Base-by-base conservation (phyloP, 192 early-diverging fungal genomes). In the Mortierella alpina region DNA sequence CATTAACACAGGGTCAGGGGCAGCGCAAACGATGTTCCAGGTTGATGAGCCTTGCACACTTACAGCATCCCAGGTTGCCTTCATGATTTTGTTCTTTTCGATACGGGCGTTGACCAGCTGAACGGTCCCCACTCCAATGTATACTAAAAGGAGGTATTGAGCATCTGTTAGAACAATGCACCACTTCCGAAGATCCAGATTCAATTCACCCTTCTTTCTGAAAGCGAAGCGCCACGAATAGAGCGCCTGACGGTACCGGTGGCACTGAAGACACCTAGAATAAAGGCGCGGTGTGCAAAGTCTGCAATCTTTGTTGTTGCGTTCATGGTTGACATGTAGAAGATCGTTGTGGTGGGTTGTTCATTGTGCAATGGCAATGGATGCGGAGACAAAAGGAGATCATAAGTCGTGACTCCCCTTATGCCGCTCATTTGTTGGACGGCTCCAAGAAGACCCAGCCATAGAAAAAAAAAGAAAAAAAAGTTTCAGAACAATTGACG, bases 51-150 rank as follows among this genome's bases (percentile, higher is more conserved):
- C 18, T 47, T 20, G 44, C 9, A 52, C 11, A n/a, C 75, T 68
- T 72, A 80, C 77, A 20, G 57, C 70, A 54, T 80, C 70, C 77
- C 77, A 80, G 18, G 77, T 80, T 10, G 58, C 77, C 39, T 53
- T 80, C 69, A 80, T 71, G 44, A 72, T 58, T 60, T 72, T 80
- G 61, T 80, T 80, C 77, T 80, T 80, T 51, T 80, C 77, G 42
- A 80, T 59, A 63, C 77, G 77, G n/a, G 69, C 77, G 31, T 80
- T 80, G 45, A 80, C 77, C 52, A 80, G 59, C 55, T 80, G 77
- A 15, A 80, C 48, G 20, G 77, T 80, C 54, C 77, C 77, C 11
- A 80, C 70, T 44, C 77, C 77, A 53, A 80, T 67, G 58, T 80
- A 80, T 14, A 80, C 77, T 80, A 51, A 62, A 5, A 62, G 22